Conservation (phyloP, 441 rosid species). For the Hypseocharis bilobata region DNA sequence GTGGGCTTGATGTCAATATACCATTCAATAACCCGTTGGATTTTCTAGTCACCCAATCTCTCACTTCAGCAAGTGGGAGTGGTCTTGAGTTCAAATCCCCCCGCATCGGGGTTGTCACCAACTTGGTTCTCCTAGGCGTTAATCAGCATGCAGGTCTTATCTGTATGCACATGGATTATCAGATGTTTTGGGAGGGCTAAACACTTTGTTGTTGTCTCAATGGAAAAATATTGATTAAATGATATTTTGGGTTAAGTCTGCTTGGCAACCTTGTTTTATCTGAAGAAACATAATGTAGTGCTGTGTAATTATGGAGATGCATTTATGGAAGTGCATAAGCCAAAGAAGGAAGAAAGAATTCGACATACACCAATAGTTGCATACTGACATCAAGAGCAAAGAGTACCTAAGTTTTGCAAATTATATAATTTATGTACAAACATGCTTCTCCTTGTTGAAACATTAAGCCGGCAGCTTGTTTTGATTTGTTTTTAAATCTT, state of each 20-base stretch:
- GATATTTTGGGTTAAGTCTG: neutral
- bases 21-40: no score
- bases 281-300: neutral
- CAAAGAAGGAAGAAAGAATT: neutral
- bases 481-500: neutral
- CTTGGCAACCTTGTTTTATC: neutral
- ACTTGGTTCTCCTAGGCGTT: neutral
- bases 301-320: neutral
- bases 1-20: no score
- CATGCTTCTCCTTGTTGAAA: slow-evolving; percentile 13
- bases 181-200: neutral
- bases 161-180: neutral
- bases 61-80: no score
- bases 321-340: neutral
- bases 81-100: neutral
- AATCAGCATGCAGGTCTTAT: neutral
- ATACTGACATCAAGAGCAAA: neutral
- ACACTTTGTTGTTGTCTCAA: no score
- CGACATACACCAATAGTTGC: neutral
- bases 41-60: no score
- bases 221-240: no score
- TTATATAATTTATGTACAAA: neutral
- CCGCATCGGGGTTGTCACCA: neutral
- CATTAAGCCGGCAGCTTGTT: neutral
- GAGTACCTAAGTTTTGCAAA: neutral